phyloP scores from a whole-genome alignment of 2,329 filamentous ascomycete species.

The Claviceps pusilla region DNA sequence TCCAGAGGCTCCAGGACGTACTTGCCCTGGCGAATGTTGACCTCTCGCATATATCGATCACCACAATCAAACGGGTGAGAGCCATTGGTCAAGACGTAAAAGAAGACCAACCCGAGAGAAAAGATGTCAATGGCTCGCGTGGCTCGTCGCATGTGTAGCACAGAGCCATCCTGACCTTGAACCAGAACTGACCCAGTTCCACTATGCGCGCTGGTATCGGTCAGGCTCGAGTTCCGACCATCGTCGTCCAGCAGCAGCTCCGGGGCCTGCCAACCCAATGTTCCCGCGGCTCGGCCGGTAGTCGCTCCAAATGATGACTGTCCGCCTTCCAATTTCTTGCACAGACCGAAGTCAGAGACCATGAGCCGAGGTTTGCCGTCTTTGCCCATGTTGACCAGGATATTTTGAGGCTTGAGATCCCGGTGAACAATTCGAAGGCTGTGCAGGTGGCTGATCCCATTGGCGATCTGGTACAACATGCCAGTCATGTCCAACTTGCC shows the following conservation, averaged over 20 bases:
- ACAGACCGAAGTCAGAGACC: constrained; percentile 94
- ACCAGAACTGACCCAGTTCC: constrained; percentile 35
- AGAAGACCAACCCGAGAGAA: constrained; percentile 93
- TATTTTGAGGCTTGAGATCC: constrained; percentile 95
- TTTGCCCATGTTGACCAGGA: constrained; percentile 64
- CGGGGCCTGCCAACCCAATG: constrained; percentile 89
- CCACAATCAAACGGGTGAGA: constrained; percentile 88
- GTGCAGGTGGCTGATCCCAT: constrained; percentile 79
- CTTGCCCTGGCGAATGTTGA: constrained; percentile 88
- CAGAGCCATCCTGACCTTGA: constrained; percentile 42
- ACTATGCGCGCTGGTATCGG: constrained; percentile 42
- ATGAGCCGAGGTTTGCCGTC: constrained; percentile 64
- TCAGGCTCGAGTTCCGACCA: constrained; percentile 32
- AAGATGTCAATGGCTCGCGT: constrained; percentile 97
- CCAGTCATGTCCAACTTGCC: constrained; percentile 63
- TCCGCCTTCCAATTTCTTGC: constrained; percentile 89
- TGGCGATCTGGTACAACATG: constrained; percentile 76
- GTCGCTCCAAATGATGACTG: constrained; percentile 92
- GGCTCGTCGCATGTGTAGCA: constrained; percentile 54
- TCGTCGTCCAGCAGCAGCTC: constrained; percentile 79
- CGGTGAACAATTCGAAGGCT: constrained; percentile 88
- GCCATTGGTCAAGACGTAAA: constrained; percentile 90
- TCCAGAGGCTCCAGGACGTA: constrained; percentile 58
- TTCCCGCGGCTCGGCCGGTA: constrained; percentile 83
- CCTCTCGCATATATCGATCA: constrained; percentile 86